Base-by-base conservation (phyloP, 2,329 filamentous ascomycete species). In the Ustulina deusta region DNA sequence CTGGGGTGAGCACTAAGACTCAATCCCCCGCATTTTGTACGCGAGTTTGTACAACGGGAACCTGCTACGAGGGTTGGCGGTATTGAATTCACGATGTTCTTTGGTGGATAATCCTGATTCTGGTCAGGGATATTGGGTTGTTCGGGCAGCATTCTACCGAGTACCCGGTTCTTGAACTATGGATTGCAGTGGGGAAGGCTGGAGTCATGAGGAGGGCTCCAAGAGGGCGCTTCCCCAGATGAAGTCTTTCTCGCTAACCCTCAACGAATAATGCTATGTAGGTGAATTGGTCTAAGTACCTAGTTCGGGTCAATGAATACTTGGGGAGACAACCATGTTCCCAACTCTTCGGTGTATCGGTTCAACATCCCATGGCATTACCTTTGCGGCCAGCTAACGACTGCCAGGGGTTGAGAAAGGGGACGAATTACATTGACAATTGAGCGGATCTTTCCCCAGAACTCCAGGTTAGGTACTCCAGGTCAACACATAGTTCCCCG, bases 31-130 rank as follows among this genome's bases (percentile, higher is more conserved):
- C 66, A 63, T 66, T 60, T 55, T 34, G 27, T 51, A 51, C 25
- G 4, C 22, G 7, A 52, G 51, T 17, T 51, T 48, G 34, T 46
- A 54, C 15, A 49, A 22, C 15, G n/a, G 32, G 22, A 56, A 46
- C 34, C 34, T 27, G 11, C 22, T 29, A 32, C n/a, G 29, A 38
- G 36, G 44, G 42, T 25, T 56, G 40, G 55, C 11, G 36, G 17
- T 22, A 51, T 46, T 34, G 42, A 46, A 51, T 63, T 7, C 29
- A n/a, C 5, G 34, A 46, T 9, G 27, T 22, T 63, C 56, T 61
- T 70, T 70, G 58, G 65, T 65, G 68, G 68, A 70, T 63, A 68
- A 70, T 63, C 36, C 20, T 61, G 38, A 25, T 32, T n/a, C 17
- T 38, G 3, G 32, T 34, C 34, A 55, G 34, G 27, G 44, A 48